Conservation (phyloP, 768 basidiomycete genomes). For the Russula abietina region DNA sequence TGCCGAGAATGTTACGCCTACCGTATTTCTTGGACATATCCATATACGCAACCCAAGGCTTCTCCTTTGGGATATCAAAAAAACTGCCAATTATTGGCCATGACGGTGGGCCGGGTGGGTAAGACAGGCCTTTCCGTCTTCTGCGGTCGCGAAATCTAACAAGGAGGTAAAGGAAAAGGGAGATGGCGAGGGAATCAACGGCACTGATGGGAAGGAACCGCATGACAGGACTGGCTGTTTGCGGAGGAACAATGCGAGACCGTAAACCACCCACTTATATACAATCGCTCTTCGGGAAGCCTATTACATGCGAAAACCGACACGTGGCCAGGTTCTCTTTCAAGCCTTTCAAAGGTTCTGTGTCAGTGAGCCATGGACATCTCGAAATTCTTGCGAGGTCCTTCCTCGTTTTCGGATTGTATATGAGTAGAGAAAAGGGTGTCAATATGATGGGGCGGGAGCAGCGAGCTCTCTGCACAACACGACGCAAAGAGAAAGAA, state of each 20-base stretch:
- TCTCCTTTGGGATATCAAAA: not conserved
- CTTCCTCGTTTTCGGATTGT: too few relatives aligned
- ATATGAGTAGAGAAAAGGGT: too few relatives aligned
- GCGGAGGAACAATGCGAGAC: not conserved
- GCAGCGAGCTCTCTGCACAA: too few relatives aligned
- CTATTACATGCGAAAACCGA: too few relatives aligned
- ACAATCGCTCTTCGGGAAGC: too few relatives aligned
- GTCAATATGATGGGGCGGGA: too few relatives aligned
- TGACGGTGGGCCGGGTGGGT: not conserved
- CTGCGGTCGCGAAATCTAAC: not conserved
- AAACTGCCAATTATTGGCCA: constrained; percentile 10
- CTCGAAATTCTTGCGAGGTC: too few relatives aligned
- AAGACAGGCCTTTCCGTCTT: not conserved
- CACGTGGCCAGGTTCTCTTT: too few relatives aligned
- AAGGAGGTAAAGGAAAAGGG: not conserved
- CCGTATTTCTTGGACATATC: constrained; percentile 12
- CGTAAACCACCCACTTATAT: not conserved
- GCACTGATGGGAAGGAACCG: not conserved
- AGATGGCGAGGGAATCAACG: not conserved
- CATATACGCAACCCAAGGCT: not conserved
- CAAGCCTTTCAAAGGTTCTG: too few relatives aligned
- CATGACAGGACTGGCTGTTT: not conserved
- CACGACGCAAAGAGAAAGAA: too few relatives aligned
- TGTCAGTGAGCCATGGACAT: too few relatives aligned
- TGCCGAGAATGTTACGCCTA: not conserved